Base-by-base conservation (phyloP, 768 basidiomycete species). In the Daedaleopsis sinensis region DNA sequence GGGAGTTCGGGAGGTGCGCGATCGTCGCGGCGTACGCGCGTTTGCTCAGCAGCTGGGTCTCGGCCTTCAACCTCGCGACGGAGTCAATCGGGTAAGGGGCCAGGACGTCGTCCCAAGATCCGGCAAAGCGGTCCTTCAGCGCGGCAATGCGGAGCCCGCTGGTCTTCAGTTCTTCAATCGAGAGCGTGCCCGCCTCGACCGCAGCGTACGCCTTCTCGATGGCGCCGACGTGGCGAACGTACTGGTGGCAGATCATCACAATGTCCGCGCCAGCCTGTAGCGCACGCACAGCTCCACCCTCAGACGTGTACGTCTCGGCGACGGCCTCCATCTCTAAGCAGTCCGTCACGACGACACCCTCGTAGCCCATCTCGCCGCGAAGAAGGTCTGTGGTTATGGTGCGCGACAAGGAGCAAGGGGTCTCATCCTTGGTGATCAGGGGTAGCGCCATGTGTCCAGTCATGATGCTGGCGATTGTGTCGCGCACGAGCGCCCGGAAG, bases 271-370 rank as follows among this genome's bases (percentile, higher is more conserved):
- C 89, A 0, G 89, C 88, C 51, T 76, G 74, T 46, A 90, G 68
- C 5, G 84, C 82, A 60, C 78, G 69, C 18, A 89, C 79, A 0
- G 87, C 84, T 6, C 86, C 88, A 43, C 76, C 77, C 57, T 80
- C 78, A 3, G 80, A 74, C 7, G 85, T 85, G 61, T 78, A 75
- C 18, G 75, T 74, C 32, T 80, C 77, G 0, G 84, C 80, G 16
- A 90, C 82, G 12, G 90, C 88, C 51, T 86, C 86, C 89, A 91
- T 90, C 73, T 90, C 89, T 23, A 91, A 73, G 67, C 89, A 90
- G 68, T 90, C 89, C 1, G 89, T 90, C 32, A 90, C 88, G 21
- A 89, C 71, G 39, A 90, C 80, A 0, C 88, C 88, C 4, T 75
- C 52, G 70, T 80, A 91, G 0, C 76, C 75, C 67, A 90, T 62